phyloP scores from a whole-genome alignment of 345 rosid species.

The Eucalyptus microcorys region DNA sequence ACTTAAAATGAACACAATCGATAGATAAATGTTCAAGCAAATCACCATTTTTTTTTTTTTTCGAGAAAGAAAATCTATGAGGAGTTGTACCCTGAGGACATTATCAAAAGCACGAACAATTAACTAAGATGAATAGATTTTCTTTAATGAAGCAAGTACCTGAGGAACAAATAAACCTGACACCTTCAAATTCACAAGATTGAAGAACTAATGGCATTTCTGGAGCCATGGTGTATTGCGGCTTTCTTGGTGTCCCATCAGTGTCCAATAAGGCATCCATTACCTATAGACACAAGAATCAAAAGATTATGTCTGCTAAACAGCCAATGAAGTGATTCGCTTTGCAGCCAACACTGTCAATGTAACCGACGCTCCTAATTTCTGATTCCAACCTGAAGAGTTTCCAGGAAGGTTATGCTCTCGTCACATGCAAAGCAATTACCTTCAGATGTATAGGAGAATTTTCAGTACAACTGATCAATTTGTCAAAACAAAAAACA shows the following conservation, averaged over 20 bases:
- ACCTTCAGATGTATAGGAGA: background rate
- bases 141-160: slow-evolving; percentile 21
- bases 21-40: background rate
- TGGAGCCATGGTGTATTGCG: slow-evolving; percentile 75
- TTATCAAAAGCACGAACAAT: background rate
- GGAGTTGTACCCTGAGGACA: background rate
- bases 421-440: background rate
- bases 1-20: background rate
- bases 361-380: background rate
- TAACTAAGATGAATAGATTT: background rate
- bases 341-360: background rate
- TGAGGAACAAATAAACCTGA: slow-evolving; percentile 60
- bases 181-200: slow-evolving; percentile 64
- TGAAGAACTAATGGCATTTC: slow-evolving; percentile 78
- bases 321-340: background rate
- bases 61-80: background rate
- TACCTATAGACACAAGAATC: slow-evolving; percentile 18
- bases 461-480: background rate
- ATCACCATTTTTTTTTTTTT: background rate
- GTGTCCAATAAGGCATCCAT: slow-evolving; percentile 66
- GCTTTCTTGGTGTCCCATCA: slow-evolving; percentile 50
- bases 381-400: background rate
- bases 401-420: background rate
- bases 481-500: background rate
- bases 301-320: background rate